Base-by-base conservation (phyloP, 768 basidiomycete genomes). In the Collybia sp. region DNA sequence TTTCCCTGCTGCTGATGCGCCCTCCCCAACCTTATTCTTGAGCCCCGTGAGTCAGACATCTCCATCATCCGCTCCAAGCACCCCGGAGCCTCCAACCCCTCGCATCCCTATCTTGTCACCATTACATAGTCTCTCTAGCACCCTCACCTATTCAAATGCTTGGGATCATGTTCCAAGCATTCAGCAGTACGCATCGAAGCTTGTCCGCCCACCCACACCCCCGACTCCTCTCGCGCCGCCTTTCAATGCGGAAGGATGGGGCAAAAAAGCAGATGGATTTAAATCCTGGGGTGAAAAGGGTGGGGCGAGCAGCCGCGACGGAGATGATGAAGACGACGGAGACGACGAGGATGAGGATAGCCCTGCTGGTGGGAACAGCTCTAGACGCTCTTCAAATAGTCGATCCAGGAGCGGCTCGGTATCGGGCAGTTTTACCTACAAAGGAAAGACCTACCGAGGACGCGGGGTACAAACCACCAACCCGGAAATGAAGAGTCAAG, bases 131-230 rank as follows among this genome's bases (percentile, higher is more conserved):
- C 70, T 83, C 25, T 83, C 86, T 6, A 66, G 69, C 12, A 68
- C 76, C 12, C 67, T 89, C 48, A 71, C 72, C 12, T 91, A 88
- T 63, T 67, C 75, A 5, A 92, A 96, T 64, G 88, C 86, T 2
- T 93, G 91, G 90, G 94, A 97, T 57, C 69, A 60, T 33, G 80
- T 88, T 17, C 87, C 90, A 6, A 82, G 81, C 49, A 92, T 93
- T 46, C 81, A 86, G 52, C 77, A 73, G 48, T 91, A 93, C 62
- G 85, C 85, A 1, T 72, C 77, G 12, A 72, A 71, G 50, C 66
- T 83, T 30, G 76, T 75, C 31, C 70, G 78, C 44, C 75, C 82
- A n/a, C 59, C 72, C 5, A 67, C 66, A 13, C 63, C 69, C 16
- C 57, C 71, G 20, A 50, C 64, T 16, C 39, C 59, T 6, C 58